Conservation (phyloP, 2,329 filamentous ascomycete genomes). For the Fusarium sterilihyphosum region DNA sequence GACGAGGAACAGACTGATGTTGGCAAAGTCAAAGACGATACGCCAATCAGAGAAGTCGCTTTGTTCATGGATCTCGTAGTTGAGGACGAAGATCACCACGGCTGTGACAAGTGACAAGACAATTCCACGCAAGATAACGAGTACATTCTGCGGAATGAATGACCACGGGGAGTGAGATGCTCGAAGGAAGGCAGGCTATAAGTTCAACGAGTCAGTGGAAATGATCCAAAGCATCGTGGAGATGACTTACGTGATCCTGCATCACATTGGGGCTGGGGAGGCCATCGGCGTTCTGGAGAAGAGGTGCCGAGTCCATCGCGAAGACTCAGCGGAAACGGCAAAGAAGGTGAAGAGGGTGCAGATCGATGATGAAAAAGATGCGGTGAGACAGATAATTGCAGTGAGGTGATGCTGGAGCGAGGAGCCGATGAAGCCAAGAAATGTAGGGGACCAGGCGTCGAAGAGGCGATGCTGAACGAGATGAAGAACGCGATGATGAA, state of each 20-base stretch:
- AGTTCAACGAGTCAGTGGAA: constrained; percentile 16
- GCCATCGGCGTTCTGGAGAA: constrained; percentile 45
- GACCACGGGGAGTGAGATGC: constrained; percentile 63
- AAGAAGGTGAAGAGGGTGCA: background rate
- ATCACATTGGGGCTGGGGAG: constrained; percentile 48
- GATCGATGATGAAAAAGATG: background rate
- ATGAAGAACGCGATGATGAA: constrained; percentile 15
- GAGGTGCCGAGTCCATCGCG: constrained; percentile 49
- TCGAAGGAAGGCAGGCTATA: constrained; percentile 61
- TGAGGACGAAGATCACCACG: constrained; percentile 53
- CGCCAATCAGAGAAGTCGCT: constrained; percentile 53
- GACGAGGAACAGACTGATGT: constrained; percentile 55
- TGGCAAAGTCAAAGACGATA: constrained; percentile 61
- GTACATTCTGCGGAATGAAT: constrained; percentile 56
- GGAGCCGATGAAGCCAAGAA: constrained; percentile 17
- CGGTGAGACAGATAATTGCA: background rate
- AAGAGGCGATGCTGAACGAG: constrained; percentile 7
- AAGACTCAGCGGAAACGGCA: background rate
- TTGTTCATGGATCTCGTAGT: constrained; percentile 57
- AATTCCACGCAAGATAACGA: constrained; percentile 56
- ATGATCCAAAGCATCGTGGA: accelerated
- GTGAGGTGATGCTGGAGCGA: constrained; percentile 11
- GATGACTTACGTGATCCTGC: constrained; percentile 50
- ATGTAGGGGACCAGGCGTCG: constrained; percentile 2
- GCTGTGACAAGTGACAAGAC: constrained; percentile 56